Evolutionary conservation across 2,329 filamentous ascomycete genomes (phyloP).

Genomic region (Fusarium odoratissimum): DNA sequence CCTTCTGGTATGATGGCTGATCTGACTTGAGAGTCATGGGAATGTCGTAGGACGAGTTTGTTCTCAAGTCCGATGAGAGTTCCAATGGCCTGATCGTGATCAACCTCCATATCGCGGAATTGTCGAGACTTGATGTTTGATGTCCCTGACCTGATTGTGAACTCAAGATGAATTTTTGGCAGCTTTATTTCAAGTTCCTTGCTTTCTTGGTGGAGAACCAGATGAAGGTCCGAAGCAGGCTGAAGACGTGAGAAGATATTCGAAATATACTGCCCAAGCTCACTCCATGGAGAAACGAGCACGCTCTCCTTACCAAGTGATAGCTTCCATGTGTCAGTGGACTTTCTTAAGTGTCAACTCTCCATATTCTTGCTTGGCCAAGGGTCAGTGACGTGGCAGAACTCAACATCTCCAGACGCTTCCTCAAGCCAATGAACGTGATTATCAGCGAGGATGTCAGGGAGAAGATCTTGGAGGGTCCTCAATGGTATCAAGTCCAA

Average conservation of each 20-base stretch:
- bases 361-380: conserved; percentile 39
- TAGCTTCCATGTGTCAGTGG: conserved; percentile 2
- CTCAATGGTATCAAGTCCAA: conserved; percentile 50
- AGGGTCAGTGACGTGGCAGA: conserved; percentile 42
- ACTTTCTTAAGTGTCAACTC: conserved; percentile 45
- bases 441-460: conserved; percentile 52
- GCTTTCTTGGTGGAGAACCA: not conserved
- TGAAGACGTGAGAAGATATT: conserved; percentile 11
- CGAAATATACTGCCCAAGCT: not conserved
- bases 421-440: conserved; percentile 62
- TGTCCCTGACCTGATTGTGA: not conserved
- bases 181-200: not conserved
- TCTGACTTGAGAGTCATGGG: conserved; percentile 41
- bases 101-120: conserved; percentile 31
- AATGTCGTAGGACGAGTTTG: conserved; percentile 57
- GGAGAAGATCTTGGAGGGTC: conserved; percentile 47
- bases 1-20: conserved; percentile 55
- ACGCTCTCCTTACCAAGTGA: not conserved
- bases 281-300: not conserved
- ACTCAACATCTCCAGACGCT: conserved; percentile 45
- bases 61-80: conserved; percentile 27
- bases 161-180: conserved; percentile 41
- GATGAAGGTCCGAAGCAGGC: conserved; percentile 3
- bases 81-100: conserved; percentile 23
- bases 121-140: conserved; percentile 16